Conservation (phyloP, 1,284 basidiomycete species). For the Tilletia horrida region DNA sequence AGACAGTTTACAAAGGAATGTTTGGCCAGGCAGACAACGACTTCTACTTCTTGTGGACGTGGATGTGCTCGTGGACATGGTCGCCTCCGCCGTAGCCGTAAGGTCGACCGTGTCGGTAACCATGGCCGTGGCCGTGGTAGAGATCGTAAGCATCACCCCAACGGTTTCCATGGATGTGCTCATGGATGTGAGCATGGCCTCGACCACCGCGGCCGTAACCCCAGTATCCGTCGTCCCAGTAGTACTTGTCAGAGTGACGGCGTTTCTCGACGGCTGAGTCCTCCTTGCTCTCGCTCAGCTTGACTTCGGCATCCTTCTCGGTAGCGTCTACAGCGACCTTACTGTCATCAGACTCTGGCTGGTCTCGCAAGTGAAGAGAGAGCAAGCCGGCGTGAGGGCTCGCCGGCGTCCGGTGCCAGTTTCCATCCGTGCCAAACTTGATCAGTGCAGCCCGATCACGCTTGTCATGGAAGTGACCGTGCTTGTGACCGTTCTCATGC, state of each 20-base stretch:
- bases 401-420: conserved; percentile 1
- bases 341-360: not conserved
- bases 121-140: conserved; percentile 1
- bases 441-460: not conserved
- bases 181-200: conserved; percentile 18
- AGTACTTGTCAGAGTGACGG: not conserved
- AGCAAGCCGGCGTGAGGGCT: conserved; percentile 12
- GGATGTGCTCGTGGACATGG: conserved; percentile 15
- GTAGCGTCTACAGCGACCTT: too few species aligned
- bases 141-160: not conserved
- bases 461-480: conserved; percentile 21
- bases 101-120: not conserved
- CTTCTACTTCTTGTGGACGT: not conserved
- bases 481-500: conserved; percentile 23
- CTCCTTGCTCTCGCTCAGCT: too few species aligned
- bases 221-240: conserved; percentile 11
- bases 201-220: not conserved
- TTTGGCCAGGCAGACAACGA: too few species aligned
- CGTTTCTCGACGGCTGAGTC: too few species aligned
- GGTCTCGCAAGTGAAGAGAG: conserved; percentile 7
- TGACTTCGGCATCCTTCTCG: too few species aligned
- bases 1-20: too few species aligned
- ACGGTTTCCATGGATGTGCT: not conserved
- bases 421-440: conserved; percentile 1
- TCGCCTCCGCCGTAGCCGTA: too few species aligned